phyloP scores from a whole-genome alignment of 371 early-diverging fungal species.

The Mucor mucedo region DNA sequence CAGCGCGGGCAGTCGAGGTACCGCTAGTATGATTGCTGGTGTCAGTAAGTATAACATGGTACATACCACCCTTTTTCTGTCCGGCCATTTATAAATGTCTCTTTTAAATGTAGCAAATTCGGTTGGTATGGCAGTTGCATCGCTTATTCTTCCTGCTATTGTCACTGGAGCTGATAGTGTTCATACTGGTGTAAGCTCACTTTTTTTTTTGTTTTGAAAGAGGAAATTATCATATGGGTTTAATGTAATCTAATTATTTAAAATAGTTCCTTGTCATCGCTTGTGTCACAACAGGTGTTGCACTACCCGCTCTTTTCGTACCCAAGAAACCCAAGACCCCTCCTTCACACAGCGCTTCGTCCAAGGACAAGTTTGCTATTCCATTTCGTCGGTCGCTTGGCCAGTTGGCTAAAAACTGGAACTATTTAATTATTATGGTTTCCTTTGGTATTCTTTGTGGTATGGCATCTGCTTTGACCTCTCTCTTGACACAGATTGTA shows the following conservation, averaged over 20 bases:
- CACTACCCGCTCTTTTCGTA: constrained; percentile 57
- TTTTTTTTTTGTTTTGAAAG: neutral
- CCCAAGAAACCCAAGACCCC: constrained; percentile 61
- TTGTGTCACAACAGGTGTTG: constrained; percentile 46
- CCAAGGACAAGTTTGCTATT: constrained; percentile 30
- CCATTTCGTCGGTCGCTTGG: constrained; percentile 52
- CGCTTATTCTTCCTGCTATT: constrained; percentile 42
- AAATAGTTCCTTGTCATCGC: constrained; percentile 47
- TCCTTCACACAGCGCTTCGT: constrained; percentile 52
- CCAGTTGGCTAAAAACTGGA: constrained; percentile 54
- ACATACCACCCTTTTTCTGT: no score
- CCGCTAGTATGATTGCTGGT: constrained; percentile 47
- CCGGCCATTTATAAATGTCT: no score
- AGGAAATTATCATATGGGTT: neutral
- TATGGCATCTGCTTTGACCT: constrained; percentile 65
- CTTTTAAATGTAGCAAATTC: constrained; percentile 40
- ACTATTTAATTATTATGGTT: constrained; percentile 61
- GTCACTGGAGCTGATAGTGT: constrained; percentile 31
- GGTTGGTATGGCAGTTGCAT: constrained; percentile 54
- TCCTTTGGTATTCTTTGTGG: constrained; percentile 66
- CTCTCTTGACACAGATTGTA: constrained; percentile 64
- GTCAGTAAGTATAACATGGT: constrained; percentile 30
- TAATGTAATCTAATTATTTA: neutral
- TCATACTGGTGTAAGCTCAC: constrained; percentile 33
- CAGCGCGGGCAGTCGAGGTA: constrained; percentile 41